Evolutionary conservation across 352 stramenopile species (phyloP).

Genomic region (Phytophthora citrophthora): DNA sequence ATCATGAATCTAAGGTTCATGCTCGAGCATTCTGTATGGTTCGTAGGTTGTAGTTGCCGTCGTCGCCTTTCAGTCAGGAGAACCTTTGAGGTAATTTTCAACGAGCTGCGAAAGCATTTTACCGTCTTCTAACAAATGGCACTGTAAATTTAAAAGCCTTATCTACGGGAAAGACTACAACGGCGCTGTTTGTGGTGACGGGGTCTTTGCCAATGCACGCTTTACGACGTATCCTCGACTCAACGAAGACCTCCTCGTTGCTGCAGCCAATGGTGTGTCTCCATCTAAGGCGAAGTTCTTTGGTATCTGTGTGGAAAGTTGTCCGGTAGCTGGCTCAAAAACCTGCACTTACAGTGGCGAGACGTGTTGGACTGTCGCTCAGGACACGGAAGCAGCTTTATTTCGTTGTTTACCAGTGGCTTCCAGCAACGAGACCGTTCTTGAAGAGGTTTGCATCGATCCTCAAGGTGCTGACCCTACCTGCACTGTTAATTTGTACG

Average conservation of each 20-base stretch:
- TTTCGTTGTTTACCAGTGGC: conserved; percentile 83
- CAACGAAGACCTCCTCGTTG: conserved; percentile 77
- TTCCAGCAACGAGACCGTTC: conserved; percentile 64
- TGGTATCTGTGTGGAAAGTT: conserved; percentile 74
- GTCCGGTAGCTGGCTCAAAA: conserved; percentile 51
- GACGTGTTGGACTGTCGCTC: conserved; percentile 68
- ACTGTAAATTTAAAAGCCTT: conserved; percentile 38
- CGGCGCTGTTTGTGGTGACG: conserved; percentile 77
- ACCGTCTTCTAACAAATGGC: too few species aligned
- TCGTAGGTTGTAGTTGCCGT: conserved; percentile 62
- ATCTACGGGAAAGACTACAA: conserved; percentile 87
- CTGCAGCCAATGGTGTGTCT: conserved; percentile 41
- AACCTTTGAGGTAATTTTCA: conserved; percentile 50
- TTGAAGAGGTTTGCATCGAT: conserved; percentile 68
- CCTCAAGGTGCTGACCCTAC: conserved; percentile 55
- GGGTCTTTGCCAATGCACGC: conserved; percentile 30
- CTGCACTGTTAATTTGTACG: conserved; percentile 53
- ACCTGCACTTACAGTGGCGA: conserved; percentile 76
- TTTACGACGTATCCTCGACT: conserved; percentile 85
- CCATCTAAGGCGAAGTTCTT: conserved; percentile 75
- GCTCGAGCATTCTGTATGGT: too few species aligned
- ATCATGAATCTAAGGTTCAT: too few species aligned
- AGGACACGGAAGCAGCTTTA: conserved; percentile 59
- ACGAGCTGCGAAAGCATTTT: too few species aligned
- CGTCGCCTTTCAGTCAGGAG: conserved; percentile 65